Percentiles rank a stretch among this genome's conserved stretches.
Evolutionary conservation across 2,329 filamentous ascomycete genomes (phyloP).

Genomic region (Ceratocystis variospora): DNA sequence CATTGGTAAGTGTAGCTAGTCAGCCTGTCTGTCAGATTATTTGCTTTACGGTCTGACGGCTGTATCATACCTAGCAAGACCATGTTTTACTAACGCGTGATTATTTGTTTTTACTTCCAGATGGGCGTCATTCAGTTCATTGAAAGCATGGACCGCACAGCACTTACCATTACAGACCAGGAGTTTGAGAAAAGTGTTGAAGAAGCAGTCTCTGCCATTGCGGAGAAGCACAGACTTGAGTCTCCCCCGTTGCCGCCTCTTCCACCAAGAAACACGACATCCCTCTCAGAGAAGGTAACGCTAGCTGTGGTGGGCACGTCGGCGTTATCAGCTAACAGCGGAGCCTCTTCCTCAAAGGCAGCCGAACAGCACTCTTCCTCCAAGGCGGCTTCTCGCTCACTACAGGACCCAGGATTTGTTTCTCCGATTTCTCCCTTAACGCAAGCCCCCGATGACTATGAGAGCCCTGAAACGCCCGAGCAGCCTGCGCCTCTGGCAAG

Average conservation of each 20-base stretch:
- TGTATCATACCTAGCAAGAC: neutral
- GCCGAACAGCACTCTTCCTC: neutral
- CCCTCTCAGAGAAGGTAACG: slow-evolving; percentile 58
- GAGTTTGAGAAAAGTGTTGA: slow-evolving; percentile 97
- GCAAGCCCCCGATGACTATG: neutral
- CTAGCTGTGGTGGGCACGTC: slow-evolving; percentile 46
- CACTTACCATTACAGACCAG: slow-evolving; percentile 80
- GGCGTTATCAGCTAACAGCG: slow-evolving; percentile 1
- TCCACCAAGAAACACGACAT: slow-evolving; percentile 28
- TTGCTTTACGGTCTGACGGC: neutral
- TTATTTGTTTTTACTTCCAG: slow-evolving; percentile 27
- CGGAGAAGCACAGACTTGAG: slow-evolving; percentile 61
- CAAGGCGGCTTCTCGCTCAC: neutral
- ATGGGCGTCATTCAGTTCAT: slow-evolving; percentile 95
- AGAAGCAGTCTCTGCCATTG: slow-evolving; percentile 85
- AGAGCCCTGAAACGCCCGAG: slow-evolving; percentile 11
- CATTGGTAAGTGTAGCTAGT: slow-evolving; percentile 46
- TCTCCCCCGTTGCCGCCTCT: slow-evolving; percentile 31
- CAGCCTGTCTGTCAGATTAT: neutral
- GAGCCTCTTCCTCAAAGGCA: slow-evolving; percentile 5
- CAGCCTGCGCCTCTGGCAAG: slow-evolving; percentile 14
- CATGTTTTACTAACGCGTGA: neutral
- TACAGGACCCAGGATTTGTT: neutral
- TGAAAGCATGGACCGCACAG: slow-evolving; percentile 88
- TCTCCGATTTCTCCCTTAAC: slow-evolving; percentile 3